Evolutionary conservation across 208 protist species (phyloP).

Genomic region (Pavlovales sp.): DNA sequence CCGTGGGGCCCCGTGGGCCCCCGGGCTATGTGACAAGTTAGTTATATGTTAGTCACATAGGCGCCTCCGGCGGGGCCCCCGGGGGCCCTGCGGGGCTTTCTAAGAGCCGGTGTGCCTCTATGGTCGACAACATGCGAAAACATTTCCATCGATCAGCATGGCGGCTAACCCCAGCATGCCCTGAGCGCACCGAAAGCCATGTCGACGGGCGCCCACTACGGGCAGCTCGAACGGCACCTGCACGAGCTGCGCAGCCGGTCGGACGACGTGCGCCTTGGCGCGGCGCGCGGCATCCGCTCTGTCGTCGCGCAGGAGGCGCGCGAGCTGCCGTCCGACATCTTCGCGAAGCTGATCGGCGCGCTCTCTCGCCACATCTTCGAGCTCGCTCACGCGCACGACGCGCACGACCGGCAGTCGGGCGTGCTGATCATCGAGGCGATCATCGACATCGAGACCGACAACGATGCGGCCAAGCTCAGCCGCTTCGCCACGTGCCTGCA

Average conservation of each 20-base stretch:
- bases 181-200: no score
- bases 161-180: no score
- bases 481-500: constrained; percentile 65
- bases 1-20: no score
- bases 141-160: no score
- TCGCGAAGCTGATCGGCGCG: constrained; percentile 57
- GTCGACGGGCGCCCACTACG: no score
- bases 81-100: no score
- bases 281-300: not conserved
- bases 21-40: no score
- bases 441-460: constrained; percentile 57
- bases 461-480: constrained; percentile 58
- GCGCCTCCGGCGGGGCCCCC: no score
- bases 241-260: not conserved
- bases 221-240: not conserved
- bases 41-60: no score
- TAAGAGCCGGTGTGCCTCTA: no score
- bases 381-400: constrained; percentile 55
- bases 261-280: not conserved
- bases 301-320: constrained; percentile 26
- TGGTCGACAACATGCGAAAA: no score
- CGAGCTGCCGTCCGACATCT: constrained; percentile 58
- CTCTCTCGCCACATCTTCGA: constrained; percentile 58
- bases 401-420: constrained; percentile 63
- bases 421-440: constrained; percentile 62